phyloP scores from a whole-genome alignment of 2,329 filamentous ascomycete species.

The Chaetomium strumarium region DNA sequence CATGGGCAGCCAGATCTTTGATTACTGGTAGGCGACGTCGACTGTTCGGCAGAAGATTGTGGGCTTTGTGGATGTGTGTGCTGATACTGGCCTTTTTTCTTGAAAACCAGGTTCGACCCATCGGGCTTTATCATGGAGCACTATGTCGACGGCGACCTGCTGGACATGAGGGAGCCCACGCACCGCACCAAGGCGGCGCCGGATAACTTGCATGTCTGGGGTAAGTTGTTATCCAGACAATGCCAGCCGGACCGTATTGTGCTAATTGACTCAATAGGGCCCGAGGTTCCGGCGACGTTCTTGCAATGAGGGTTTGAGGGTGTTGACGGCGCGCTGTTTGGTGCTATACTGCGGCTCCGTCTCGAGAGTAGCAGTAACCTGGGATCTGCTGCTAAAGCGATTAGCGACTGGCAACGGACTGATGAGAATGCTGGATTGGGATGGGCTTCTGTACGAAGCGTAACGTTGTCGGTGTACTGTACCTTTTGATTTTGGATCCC shows the following conservation, averaged over 20 bases:
- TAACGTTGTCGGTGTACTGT: too few species aligned
- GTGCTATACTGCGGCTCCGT: too few species aligned
- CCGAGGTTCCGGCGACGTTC: constrained; percentile 14
- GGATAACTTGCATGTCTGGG: constrained; percentile 43
- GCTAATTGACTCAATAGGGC: constrained; percentile 5
- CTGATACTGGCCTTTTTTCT: neutral
- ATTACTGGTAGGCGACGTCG: constrained; percentile 55
- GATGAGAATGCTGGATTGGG: too few species aligned
- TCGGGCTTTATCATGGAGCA: constrained; percentile 60
- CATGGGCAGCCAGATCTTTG: constrained; percentile 65
- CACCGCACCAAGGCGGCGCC: constrained; percentile 36
- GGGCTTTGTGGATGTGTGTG: neutral
- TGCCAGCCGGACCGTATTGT: too few species aligned
- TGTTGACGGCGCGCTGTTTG: too few species aligned
- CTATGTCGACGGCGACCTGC: constrained; percentile 64
- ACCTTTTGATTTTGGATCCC: too few species aligned
- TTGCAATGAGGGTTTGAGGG: constrained; percentile 7
- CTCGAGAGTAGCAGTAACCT: too few species aligned
- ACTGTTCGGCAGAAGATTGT: neutral
- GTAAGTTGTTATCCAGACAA: constrained; percentile 23
- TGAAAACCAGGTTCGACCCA: constrained; percentile 50
- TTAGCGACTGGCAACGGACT: too few species aligned
- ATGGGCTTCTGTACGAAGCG: too few species aligned
- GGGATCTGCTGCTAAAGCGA: too few species aligned
- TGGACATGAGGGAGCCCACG: constrained; percentile 48